Percentiles rank a stretch among this genome's conserved stretches.
Conservation (phyloP, 202 grass and related monocot genomes). For the Cymbopogon flexuosus region DNA sequence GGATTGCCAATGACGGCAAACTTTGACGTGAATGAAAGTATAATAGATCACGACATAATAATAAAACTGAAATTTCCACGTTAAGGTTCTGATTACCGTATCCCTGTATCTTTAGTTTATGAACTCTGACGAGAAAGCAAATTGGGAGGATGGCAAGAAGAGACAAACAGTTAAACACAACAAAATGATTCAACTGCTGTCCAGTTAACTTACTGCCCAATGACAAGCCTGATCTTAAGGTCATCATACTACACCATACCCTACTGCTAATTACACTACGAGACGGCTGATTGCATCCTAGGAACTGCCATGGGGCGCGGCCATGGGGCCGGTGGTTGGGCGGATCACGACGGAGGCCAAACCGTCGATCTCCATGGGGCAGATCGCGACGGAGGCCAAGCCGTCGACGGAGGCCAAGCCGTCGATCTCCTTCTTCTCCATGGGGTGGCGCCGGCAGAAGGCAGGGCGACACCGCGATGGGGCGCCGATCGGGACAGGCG, state of each 20-base stretch:
- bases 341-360: too few species aligned
- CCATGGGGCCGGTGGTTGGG: too few species aligned
- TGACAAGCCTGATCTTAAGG: neutral
- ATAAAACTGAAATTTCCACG: neutral
- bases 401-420: too few species aligned
- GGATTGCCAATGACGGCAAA: neutral
- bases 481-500: too few species aligned
- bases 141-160: neutral
- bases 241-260: neutral
- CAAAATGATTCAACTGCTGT: neutral
- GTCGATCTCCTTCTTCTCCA: too few species aligned
- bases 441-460: too few species aligned
- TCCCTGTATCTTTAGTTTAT: neutral
- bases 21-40: constrained; percentile 24
- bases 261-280: neutral
- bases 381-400: too few species aligned
- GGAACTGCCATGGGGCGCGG: too few species aligned
- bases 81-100: neutral
- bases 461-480: too few species aligned
- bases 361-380: too few species aligned
- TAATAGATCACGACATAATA: neutral
- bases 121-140: neutral
- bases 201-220: neutral
- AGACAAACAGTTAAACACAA: neutral
- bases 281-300: constrained; percentile 30